Conservation (phyloP, 306 rosid genomes). For the Prunus padus region DNA sequence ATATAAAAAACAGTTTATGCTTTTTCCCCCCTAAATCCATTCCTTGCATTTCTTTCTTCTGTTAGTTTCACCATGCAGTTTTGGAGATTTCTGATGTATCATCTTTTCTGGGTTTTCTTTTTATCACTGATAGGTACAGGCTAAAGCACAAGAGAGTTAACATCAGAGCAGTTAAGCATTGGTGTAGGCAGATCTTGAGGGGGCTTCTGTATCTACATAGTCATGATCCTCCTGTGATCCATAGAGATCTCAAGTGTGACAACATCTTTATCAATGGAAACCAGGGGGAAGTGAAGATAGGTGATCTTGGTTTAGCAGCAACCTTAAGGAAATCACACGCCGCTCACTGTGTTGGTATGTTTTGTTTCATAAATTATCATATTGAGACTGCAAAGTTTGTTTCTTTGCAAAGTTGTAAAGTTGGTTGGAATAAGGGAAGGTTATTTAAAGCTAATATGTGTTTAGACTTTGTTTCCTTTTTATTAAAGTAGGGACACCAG, state of each 20-base stretch:
- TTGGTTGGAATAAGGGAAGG: constrained; percentile 4
- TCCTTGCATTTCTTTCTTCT: no score
- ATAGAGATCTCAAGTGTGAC: constrained; percentile 97
- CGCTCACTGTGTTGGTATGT: constrained; percentile 88
- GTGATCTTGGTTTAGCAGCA: constrained; percentile 95
- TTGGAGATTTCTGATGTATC: neutral
- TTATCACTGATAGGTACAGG: constrained; percentile 57
- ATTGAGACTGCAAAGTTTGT: neutral
- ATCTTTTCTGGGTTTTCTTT: neutral
- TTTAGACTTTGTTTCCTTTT: constrained; percentile 10
- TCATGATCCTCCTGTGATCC: constrained; percentile 92
- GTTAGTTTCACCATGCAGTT: no score
- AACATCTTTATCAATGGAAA: constrained; percentile 92
- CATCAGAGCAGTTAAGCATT: constrained; percentile 83
- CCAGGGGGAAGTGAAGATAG: constrained; percentile 96
- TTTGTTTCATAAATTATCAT: neutral
- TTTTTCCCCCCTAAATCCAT: neutral
- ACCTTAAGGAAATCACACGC: constrained; percentile 84
- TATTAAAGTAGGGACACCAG: constrained; percentile 73
- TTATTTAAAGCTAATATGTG: constrained; percentile 25
- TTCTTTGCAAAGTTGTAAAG: neutral
- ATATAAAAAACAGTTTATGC: neutral
- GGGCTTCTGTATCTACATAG: constrained; percentile 91
- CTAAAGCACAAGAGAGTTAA: constrained; percentile 78
- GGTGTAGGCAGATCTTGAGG: constrained; percentile 93